phyloP scores from a whole-genome alignment of 2,329 filamentous ascomycete species.

The Colletotrichum sp. region DNA sequence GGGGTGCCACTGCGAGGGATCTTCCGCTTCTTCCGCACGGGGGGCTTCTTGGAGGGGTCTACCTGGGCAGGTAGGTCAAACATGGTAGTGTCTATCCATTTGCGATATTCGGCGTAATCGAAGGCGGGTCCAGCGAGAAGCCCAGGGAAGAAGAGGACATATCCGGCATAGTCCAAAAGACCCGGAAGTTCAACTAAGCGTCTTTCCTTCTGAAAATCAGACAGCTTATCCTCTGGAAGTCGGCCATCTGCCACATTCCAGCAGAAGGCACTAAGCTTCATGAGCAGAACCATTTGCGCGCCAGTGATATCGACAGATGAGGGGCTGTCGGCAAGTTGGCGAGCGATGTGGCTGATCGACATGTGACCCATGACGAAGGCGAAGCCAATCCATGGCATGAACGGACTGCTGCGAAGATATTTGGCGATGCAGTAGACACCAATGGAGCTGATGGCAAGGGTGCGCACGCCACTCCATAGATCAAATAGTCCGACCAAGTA shows the following conservation, averaged over 20 bases:
- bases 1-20: slow-evolving; percentile 91
- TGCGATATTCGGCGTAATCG: slow-evolving; percentile 90
- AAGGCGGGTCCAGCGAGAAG: slow-evolving; percentile 91
- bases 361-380: slow-evolving; percentile 95
- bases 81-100: slow-evolving; percentile 93
- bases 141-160: slow-evolving; percentile 93
- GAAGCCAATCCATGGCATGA: slow-evolving; percentile 98
- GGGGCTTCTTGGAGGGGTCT: slow-evolving; percentile 85
- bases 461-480: slow-evolving; percentile 83
- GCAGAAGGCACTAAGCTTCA: slow-evolving; percentile 96
- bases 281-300: slow-evolving; percentile 97
- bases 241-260: slow-evolving; percentile 97
- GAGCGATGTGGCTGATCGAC: slow-evolving; percentile 85
- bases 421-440: slow-evolving; percentile 85
- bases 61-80: slow-evolving; percentile 83
- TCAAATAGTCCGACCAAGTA: slow-evolving; percentile 94
- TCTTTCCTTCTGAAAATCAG: slow-evolving; percentile 83
- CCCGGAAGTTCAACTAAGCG: slow-evolving; percentile 76
- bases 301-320: slow-evolving; percentile 84
- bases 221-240: slow-evolving; percentile 78
- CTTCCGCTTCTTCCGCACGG: slow-evolving; percentile 86
- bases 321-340: slow-evolving; percentile 73
- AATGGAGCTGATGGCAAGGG: slow-evolving; percentile 77
- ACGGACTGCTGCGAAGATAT: slow-evolving; percentile 77
- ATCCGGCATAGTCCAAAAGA: slow-evolving; percentile 83